Percentiles rank a stretch among this genome's conserved stretches.
Conservation (phyloP, 768 basidiomycete species). For the Russula olivacea region DNA sequence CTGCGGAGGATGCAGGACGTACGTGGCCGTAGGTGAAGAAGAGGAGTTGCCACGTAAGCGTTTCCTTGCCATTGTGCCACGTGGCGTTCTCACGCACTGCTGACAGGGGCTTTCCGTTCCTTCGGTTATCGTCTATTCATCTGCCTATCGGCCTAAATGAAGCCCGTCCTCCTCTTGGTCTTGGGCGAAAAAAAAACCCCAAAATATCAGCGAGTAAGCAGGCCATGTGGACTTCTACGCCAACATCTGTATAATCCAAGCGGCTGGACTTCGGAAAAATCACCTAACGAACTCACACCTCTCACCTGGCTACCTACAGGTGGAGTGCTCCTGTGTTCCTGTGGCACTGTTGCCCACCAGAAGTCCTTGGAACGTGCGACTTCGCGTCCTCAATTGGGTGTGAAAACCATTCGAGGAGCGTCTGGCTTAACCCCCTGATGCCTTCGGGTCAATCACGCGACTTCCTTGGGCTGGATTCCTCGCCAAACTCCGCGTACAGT, state of each 20-base stretch:
- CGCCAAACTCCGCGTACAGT: not conserved
- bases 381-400: not conserved
- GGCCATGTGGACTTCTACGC: too few relatives aligned
- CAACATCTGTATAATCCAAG: not conserved
- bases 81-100: conserved; percentile 9
- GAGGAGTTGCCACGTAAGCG: conserved; percentile 13
- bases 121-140: not conserved
- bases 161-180: too few relatives aligned
- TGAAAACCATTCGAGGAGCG: not conserved
- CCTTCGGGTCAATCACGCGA: not conserved
- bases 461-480: not conserved
- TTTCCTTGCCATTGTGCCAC: not conserved
- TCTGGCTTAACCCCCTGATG: conserved; percentile 11
- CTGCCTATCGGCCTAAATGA: not conserved
- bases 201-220: too few relatives aligned
- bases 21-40: conserved; percentile 27
- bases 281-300: not conserved
- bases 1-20: conserved; percentile 25
- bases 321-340: not conserved
- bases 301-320: not conserved
- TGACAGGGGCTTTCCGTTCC: too few relatives aligned
- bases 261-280: not conserved
- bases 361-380: not conserved
- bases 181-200: too few relatives aligned
- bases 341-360: not conserved